Conservation (phyloP, 2,329 filamentous ascomycete genomes). For the Aquanectria penicillioides region DNA sequence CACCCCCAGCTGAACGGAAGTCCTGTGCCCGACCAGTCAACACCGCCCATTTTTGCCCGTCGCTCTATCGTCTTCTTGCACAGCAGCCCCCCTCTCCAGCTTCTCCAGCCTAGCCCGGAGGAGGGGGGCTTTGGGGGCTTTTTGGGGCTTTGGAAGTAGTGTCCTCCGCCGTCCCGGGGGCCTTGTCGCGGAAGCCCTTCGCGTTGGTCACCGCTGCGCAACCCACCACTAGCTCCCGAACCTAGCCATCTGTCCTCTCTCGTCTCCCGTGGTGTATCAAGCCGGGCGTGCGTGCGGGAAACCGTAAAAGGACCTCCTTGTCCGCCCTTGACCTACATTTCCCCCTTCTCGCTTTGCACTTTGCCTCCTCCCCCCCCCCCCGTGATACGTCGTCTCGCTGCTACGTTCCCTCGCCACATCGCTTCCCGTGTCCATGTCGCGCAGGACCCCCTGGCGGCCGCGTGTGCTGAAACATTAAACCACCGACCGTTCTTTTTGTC, state of each 20-base stretch:
- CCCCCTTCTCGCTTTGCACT: not conserved
- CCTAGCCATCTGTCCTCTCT: no score
- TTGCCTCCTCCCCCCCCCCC: not conserved
- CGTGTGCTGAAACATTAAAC: conserved; percentile 28
- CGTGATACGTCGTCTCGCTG: not conserved
- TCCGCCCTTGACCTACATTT: not conserved
- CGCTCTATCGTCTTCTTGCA: not conserved
- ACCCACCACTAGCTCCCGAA: not conserved
- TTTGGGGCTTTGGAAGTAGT: no score
- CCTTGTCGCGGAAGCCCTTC: not conserved
- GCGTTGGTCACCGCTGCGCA: conserved; percentile 1
- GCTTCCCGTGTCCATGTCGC: conserved; percentile 12
- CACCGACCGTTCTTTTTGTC: conserved; percentile 12
- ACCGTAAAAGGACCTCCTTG: conserved; percentile 6
- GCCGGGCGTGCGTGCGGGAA: not conserved
- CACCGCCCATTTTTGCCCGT: not conserved
- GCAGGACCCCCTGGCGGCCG: conserved; percentile 22
- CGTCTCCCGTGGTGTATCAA: not conserved
- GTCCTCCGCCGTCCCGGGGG: not conserved
- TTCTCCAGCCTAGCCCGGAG: no score
- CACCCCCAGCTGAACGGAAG: not conserved
- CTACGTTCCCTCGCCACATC: not conserved
- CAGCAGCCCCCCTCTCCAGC: not conserved
- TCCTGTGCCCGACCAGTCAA: conserved; percentile 8
- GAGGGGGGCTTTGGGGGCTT: no score